Percentiles rank a stretch among this genome's conserved stretches.
phyloP scores from a whole-genome alignment of 2,329 filamentous ascomycete genomes.

The Dothistroma pini region DNA sequence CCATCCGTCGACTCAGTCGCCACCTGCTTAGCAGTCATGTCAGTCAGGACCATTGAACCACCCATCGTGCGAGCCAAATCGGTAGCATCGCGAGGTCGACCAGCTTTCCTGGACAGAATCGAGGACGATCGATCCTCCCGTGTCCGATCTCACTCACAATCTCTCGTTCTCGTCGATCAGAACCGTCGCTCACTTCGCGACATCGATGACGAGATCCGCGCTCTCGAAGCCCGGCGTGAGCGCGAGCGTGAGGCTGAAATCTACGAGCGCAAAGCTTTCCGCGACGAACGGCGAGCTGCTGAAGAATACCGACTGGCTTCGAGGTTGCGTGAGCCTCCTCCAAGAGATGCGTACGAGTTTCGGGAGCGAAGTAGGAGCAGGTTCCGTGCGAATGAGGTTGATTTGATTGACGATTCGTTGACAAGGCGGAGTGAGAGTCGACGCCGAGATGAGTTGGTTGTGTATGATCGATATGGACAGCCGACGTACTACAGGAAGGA shows the following conservation, averaged over 20 bases:
- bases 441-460: conserved; percentile 59
- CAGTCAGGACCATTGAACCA: conserved; percentile 1
- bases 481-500: conserved; percentile 34
- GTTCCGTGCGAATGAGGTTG: conserved; percentile 2
- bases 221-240: conserved; percentile 60
- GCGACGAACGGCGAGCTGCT: conserved; percentile 22
- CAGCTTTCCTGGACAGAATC: conserved; percentile 1
- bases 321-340: conserved; percentile 41
- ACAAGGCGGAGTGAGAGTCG: conserved; percentile 11
- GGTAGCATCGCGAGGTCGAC: not conserved
- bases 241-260: conserved; percentile 49
- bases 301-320: conserved; percentile 40
- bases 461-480: conserved; percentile 24
- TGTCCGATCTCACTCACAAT: conserved; percentile 12
- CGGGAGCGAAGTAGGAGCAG: conserved; percentile 46
- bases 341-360: conserved; percentile 45
- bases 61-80: not conserved
- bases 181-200: conserved; percentile 52
- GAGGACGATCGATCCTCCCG: conserved; percentile 4
- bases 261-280: conserved; percentile 50
- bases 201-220: conserved; percentile 69
- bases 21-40: not conserved
- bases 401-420: conserved; percentile 12
- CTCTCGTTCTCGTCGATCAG: conserved; percentile 16
- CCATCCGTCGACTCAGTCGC: not conserved